A percentile compares a stretch with the other conserved stretches of the same genome.
Evolutionary conservation across 192 early-diverging fungal genomes (phyloP).

Genomic region (Coemansia sp.): DNA sequence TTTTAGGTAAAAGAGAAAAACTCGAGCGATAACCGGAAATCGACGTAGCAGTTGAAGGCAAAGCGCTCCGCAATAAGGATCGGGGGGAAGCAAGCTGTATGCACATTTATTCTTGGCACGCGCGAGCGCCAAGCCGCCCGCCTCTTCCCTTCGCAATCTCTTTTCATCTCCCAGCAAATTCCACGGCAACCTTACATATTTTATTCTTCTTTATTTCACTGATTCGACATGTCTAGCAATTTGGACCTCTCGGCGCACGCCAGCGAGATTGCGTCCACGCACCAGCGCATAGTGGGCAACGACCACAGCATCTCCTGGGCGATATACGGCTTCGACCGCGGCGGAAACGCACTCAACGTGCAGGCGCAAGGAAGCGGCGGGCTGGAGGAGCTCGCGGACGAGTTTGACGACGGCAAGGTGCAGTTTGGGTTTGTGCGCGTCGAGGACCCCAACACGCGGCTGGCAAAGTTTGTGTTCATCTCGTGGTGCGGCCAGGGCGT

Average conservation of each 20-base stretch:
- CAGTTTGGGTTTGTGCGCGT: constrained; percentile 87
- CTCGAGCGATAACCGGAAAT: neutral
- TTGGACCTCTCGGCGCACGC: constrained; percentile 72
- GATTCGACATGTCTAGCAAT: constrained; percentile 54
- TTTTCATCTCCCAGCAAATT: neutral
- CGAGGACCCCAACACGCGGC: constrained; percentile 81
- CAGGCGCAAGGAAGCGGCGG: constrained; percentile 70
- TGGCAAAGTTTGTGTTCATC: constrained; percentile 91
- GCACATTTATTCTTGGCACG: too few relatives aligned
- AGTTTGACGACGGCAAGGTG: constrained; percentile 89
- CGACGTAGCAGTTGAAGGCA: neutral
- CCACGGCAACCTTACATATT: neutral
- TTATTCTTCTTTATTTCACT: neutral
- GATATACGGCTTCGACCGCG: constrained; percentile 76
- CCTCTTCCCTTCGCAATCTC: constrained; percentile 2
- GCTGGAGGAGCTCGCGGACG: constrained; percentile 88
- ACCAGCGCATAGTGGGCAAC: constrained; percentile 65
- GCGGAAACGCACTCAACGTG: constrained; percentile 55
- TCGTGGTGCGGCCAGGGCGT: constrained; percentile 97
- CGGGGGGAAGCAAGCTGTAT: neutral
- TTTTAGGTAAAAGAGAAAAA: too few relatives aligned
- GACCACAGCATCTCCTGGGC: constrained; percentile 70
- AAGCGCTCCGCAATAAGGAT: neutral
- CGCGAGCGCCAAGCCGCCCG: neutral
- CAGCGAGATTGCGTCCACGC: constrained; percentile 64